phyloP scores from a whole-genome alignment of 2,329 filamentous ascomycete species.

The Plenodomus lindquistii region DNA sequence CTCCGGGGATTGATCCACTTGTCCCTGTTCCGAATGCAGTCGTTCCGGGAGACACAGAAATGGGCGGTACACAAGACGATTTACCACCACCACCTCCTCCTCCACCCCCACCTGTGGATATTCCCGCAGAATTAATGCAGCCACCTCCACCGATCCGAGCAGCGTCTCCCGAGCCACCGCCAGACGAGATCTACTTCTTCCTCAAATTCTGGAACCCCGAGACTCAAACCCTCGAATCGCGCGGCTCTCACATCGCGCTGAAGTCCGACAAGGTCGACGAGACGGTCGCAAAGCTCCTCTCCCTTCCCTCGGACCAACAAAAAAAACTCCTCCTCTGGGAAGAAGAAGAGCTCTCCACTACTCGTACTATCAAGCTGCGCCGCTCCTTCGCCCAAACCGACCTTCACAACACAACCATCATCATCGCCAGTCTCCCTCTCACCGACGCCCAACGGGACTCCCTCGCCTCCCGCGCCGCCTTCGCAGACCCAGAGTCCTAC shows the following conservation, averaged over 20 bases:
- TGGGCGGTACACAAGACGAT: slow-evolving; percentile 41
- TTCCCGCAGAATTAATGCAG: slow-evolving; percentile 17
- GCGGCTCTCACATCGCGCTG: slow-evolving; percentile 37
- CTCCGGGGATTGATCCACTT: neutral
- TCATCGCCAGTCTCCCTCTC: slow-evolving; percentile 35
- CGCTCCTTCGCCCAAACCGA: slow-evolving; percentile 40
- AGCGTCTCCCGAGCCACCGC: slow-evolving; percentile 25
- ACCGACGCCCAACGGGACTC: slow-evolving; percentile 32
- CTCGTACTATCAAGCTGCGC: slow-evolving; percentile 32
- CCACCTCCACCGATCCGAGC: slow-evolving; percentile 24
- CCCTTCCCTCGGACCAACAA: slow-evolving; percentile 35
- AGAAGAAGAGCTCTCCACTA: slow-evolving; percentile 43
- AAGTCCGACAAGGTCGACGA: slow-evolving; percentile 41
- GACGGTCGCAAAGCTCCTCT: slow-evolving; percentile 35
- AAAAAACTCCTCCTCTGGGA: slow-evolving; percentile 56
- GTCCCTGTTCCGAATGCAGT: neutral
- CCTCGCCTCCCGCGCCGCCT: slow-evolving; percentile 39
- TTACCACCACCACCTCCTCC: slow-evolving; percentile 35
- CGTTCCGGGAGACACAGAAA: slow-evolving; percentile 34
- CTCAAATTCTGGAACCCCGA: slow-evolving; percentile 46
- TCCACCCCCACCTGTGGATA: slow-evolving; percentile 21
- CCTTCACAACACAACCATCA: slow-evolving; percentile 37
- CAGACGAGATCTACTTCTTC: slow-evolving; percentile 47
- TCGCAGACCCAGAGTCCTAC: slow-evolving; percentile 46
- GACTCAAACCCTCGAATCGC: slow-evolving; percentile 37